Evolutionary conservation across 148 eudicot genomes (phyloP).

Genomic region (Heliamphora exappendiculata): DNA sequence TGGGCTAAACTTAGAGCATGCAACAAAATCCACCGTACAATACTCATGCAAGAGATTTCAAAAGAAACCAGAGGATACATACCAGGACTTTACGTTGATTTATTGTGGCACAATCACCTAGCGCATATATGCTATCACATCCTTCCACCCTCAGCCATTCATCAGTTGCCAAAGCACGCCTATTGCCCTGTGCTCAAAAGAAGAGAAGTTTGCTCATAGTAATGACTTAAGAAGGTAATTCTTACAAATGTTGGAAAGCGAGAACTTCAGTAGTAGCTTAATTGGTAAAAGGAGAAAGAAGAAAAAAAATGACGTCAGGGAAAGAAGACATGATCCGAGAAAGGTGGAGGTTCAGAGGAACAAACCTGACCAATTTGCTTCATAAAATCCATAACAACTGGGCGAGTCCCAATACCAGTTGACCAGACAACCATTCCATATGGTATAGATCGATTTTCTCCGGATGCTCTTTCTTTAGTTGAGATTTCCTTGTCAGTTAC

Average conservation of each 20-base stretch:
- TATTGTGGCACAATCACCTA: slow-evolving; percentile 23
- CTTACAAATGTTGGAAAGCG: neutral
- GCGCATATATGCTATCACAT: slow-evolving; percentile 16
- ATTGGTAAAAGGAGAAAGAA: neutral
- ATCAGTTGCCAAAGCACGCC: slow-evolving; percentile 22
- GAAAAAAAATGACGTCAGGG: neutral
- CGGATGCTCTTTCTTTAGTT: slow-evolving; percentile 21
- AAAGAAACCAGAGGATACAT: neutral
- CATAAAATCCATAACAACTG: slow-evolving; percentile 20
- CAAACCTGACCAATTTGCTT: slow-evolving; percentile 24
- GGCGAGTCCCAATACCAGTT: slow-evolving; percentile 26
- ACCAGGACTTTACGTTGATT: slow-evolving; percentile 23
- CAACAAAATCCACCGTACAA: neutral
- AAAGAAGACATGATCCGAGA: neutral
- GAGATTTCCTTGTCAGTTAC: slow-evolving; percentile 18
- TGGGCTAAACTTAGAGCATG: neutral
- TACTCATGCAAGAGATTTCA: neutral
- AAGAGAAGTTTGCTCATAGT: neutral
- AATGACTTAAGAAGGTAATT: neutral
- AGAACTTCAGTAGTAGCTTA: neutral
- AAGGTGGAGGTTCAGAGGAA: neutral
- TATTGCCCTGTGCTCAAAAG: slow-evolving; percentile 9
- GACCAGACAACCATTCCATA: slow-evolving; percentile 28
- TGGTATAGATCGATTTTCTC: slow-evolving; percentile 17
- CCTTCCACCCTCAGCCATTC: slow-evolving; percentile 30